These are phyloP conservation scores for Xylaria longipes DNA, from an alignment of 495 filamentous ascomycete genomes.

Conservation along the genomic window DNA sequence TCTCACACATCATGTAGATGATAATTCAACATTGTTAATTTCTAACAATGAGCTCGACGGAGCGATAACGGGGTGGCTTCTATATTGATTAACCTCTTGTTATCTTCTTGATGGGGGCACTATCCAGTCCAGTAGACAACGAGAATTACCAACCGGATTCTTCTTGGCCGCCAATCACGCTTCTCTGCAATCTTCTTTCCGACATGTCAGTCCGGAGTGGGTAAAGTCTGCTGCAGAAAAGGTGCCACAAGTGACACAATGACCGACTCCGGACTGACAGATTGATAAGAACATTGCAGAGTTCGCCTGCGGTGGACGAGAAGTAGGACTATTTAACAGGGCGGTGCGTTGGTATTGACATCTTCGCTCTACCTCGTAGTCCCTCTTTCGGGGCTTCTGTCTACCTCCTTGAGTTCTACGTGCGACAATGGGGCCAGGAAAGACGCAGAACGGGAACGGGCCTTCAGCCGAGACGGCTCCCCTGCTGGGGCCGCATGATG, in stretches of 20 bases:
- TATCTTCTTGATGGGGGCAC: neutral
- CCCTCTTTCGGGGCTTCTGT: neutral
- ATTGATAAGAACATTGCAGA: neutral
- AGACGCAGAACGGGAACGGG: neutral
- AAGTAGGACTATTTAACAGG: no score
- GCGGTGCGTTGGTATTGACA: neutral
- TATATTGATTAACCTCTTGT: neutral
- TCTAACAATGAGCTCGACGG: neutral
- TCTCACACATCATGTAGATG: neutral
- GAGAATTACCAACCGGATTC: neutral
- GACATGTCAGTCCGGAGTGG: neutral
- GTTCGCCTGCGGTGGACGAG: neutral
- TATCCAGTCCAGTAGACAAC: neutral
- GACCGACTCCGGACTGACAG: neutral
- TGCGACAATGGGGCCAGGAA: neutral
- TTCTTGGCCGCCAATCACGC: neutral
- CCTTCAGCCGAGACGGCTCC: constrained; percentile 34
- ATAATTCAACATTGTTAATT: neutral
- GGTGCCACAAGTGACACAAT: neutral
- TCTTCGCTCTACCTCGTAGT: neutral
- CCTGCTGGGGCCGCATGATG: constrained; percentile 22
- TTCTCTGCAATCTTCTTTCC: neutral
- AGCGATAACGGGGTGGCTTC: neutral
- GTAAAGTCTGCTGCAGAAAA: neutral
- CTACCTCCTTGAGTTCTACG: neutral